phyloP scores from a whole-genome alignment of 2,329 filamentous ascomycete species.

The Plectosphaerella plurivora region DNA sequence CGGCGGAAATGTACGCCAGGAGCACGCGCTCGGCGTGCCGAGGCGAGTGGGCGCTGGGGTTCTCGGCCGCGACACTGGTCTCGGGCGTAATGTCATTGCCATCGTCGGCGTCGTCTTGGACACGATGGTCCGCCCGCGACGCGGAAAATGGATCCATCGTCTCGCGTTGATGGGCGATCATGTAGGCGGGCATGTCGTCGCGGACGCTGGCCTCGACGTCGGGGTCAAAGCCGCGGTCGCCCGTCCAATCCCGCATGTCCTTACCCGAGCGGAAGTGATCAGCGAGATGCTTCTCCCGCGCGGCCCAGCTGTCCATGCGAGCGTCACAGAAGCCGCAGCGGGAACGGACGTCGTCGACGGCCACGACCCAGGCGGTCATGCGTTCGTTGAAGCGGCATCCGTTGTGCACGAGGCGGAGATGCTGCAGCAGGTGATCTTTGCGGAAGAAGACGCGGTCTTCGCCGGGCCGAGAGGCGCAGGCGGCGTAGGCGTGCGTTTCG shows the following conservation, averaged over 20 bases:
- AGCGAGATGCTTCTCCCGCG: slow-evolving; percentile 20
- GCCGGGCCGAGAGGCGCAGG: slow-evolving; percentile 23
- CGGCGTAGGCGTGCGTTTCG: slow-evolving; percentile 29
- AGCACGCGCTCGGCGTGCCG: slow-evolving; percentile 9
- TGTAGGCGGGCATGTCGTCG: slow-evolving; percentile 19
- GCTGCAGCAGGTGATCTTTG: slow-evolving; percentile 37
- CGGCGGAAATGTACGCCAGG: slow-evolving; percentile 16
- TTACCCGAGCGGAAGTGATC: slow-evolving; percentile 19
- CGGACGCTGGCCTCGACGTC: slow-evolving; percentile 14
- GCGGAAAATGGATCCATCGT: slow-evolving; percentile 20
- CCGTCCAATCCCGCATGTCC: slow-evolving; percentile 21
- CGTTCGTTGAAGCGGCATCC: slow-evolving; percentile 29
- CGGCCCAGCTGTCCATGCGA: slow-evolving; percentile 17
- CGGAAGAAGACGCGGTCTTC: slow-evolving; percentile 36
- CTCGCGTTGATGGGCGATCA: slow-evolving; percentile 16
- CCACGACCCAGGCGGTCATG: slow-evolving; percentile 26
- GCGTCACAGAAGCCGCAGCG: slow-evolving; percentile 24
- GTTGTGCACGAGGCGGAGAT: slow-evolving; percentile 14
- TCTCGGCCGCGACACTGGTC: too few species aligned
- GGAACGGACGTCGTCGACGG: slow-evolving; percentile 15
- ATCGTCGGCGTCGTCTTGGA: background rate
- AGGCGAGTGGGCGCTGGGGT: slow-evolving; percentile 6
- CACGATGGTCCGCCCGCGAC: slow-evolving; percentile 8
- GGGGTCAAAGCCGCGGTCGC: slow-evolving; percentile 19
- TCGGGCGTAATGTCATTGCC: background rate